A percentile compares a stretch with the other conserved stretches of the same genome.
Conservation (phyloP, 441 rosid species). For the Gossypium schwendimanii region DNA sequence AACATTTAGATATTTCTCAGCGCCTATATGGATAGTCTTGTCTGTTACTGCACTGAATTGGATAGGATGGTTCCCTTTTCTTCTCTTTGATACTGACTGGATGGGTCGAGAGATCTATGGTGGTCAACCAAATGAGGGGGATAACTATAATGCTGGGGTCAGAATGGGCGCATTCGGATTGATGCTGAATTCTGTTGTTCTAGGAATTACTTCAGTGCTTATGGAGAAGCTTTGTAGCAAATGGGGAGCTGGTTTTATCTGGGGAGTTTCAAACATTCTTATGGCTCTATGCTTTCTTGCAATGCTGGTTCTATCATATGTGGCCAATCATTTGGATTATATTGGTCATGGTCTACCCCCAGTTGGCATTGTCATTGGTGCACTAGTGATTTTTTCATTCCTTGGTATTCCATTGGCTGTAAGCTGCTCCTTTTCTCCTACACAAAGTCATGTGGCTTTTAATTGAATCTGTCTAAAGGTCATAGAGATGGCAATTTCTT, state of each 20-base stretch:
- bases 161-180: constrained; percentile 91
- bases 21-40: constrained; percentile 70
- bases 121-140: constrained; percentile 70
- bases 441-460: not conserved
- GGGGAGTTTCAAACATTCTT: constrained; percentile 81
- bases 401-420: constrained; percentile 88
- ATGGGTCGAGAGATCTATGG: constrained; percentile 94
- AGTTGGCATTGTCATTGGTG: constrained; percentile 58
- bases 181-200: constrained; percentile 81
- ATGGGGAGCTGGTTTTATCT: constrained; percentile 93
- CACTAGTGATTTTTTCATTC: constrained; percentile 55
- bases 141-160: constrained; percentile 56
- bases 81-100: constrained; percentile 95
- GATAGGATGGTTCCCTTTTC: constrained; percentile 97
- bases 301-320: constrained; percentile 60
- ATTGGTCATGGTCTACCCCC: constrained; percentile 61
- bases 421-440: constrained; percentile 32
- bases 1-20: constrained; percentile 79
- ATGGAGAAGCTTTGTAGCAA: constrained; percentile 93
- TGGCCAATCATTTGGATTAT: constrained; percentile 50
- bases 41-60: constrained; percentile 84
- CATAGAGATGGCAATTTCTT: not conserved
- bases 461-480: not conserved
- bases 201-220: constrained; percentile 84
- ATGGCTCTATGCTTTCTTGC: constrained; percentile 85